Conservation (phyloP, 192 early-diverging fungal species). For the Backusella luteola region DNA sequence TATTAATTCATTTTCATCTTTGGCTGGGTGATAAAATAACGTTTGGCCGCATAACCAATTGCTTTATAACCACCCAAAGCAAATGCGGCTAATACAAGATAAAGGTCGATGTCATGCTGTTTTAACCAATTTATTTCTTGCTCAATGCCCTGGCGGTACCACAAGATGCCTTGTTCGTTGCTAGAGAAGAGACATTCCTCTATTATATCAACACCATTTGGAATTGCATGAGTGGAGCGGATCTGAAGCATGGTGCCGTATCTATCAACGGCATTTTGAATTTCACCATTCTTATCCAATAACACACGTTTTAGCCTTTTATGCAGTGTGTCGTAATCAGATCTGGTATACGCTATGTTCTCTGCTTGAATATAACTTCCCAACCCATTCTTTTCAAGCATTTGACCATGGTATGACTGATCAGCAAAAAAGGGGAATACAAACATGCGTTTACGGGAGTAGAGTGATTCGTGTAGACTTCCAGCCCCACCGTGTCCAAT, state of each 20-base stretch:
- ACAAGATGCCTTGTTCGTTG: background rate
- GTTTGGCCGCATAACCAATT: background rate
- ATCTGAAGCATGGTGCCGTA: constrained; percentile 9
- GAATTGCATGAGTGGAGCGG: background rate
- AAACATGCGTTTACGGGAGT: constrained; percentile 22
- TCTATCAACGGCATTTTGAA: background rate
- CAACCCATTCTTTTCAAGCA: background rate
- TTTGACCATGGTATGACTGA: constrained; percentile 17
- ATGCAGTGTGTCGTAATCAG: background rate
- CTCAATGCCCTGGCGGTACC: background rate
- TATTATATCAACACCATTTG: constrained; percentile 14
- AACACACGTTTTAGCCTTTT: background rate
- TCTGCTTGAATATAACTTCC: background rate
- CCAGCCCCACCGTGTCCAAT: constrained; percentile 27
- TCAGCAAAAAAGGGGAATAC: constrained; percentile 32
- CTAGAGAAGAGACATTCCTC: constrained; percentile 26
- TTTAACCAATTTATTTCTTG: constrained; percentile 2
- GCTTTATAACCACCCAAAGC: background rate
- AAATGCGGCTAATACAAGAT: background rate
- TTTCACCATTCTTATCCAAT: background rate
- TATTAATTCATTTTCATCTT: background rate
- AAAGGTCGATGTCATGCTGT: background rate
- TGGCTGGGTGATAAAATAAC: background rate
- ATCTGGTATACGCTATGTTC: background rate
- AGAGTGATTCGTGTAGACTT: constrained; percentile 33